phyloP scores from a whole-genome alignment of 2,329 filamentous ascomycete genomes.

The Trichoderma simmonsii region DNA sequence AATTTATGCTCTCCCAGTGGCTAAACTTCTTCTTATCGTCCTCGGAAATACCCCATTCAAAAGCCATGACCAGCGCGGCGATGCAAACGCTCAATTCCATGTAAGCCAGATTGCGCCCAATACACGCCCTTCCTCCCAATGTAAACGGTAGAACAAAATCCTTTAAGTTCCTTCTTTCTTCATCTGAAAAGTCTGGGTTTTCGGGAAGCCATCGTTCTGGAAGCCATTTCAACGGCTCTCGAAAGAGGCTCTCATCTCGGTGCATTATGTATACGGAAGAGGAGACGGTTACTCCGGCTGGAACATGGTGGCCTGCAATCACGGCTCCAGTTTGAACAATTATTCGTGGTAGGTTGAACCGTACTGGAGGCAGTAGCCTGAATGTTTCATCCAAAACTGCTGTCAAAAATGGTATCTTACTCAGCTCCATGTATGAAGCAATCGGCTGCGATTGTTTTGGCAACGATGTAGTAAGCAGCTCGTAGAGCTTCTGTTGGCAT shows the following conservation, averaged over 20 bases:
- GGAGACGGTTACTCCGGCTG: neutral
- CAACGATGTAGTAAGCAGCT: neutral
- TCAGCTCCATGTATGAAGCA: neutral
- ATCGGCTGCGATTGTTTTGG: neutral
- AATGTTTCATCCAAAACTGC: neutral
- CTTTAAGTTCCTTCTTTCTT: neutral
- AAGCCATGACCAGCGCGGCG: neutral
- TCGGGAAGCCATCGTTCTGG: neutral
- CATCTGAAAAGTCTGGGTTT: neutral
- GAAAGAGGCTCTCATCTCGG: neutral
- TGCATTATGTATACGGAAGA: neutral
- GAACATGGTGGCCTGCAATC: neutral
- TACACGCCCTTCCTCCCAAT: neutral
- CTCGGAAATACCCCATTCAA: neutral
- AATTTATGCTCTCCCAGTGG: neutral
- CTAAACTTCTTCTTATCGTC: neutral
- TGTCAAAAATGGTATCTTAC: neutral
- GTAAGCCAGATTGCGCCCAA: neutral
- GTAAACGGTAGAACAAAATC: neutral
- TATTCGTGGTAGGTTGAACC: neutral
- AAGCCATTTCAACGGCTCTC: neutral
- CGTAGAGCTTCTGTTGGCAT: neutral
- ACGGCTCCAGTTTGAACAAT: neutral
- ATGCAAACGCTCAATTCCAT: neutral
- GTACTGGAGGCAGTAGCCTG: neutral